Evolutionary conservation across 2,329 filamentous ascomycete species (phyloP).

Genomic region (Trichophyton verrucosum): DNA sequence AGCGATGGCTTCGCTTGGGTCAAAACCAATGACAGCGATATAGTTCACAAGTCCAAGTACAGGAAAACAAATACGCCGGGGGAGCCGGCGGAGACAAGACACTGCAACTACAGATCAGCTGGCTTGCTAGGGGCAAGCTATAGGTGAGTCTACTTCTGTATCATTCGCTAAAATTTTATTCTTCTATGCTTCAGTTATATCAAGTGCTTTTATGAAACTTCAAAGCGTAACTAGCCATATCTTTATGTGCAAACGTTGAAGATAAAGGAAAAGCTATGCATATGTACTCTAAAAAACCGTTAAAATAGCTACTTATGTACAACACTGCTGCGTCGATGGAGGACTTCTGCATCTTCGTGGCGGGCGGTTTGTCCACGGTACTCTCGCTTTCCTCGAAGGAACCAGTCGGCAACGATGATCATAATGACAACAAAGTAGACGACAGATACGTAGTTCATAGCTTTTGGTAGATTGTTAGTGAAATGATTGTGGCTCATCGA

Average conservation of each 20-base stretch:
- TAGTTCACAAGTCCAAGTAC: background rate
- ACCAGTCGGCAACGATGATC: slow-evolving; percentile 28
- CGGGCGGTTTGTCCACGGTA: slow-evolving; percentile 20
- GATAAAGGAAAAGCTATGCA: background rate
- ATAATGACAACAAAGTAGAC: slow-evolving; percentile 26
- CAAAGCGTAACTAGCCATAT: background rate
- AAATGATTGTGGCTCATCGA: background rate
- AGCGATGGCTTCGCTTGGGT: background rate
- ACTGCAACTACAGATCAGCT: background rate
- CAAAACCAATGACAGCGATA: background rate
- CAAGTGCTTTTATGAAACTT: background rate
- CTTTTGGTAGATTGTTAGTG: slow-evolving; percentile 12
- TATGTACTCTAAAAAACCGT: background rate
- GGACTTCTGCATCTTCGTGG: slow-evolving; percentile 16
- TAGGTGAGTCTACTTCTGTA: background rate
- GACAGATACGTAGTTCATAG: slow-evolving; percentile 34
- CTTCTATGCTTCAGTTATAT: background rate
- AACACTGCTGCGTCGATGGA: background rate
- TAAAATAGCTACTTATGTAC: background rate
- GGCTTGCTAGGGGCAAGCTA: background rate
- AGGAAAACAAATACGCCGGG: background rate
- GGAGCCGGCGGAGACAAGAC: background rate
- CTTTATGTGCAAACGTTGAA: background rate
- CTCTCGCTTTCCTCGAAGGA: slow-evolving; percentile 20
- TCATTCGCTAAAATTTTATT: background rate